Evolutionary conservation across 306 rosid species (phyloP).

Genomic region (Nissolia schottii): DNA sequence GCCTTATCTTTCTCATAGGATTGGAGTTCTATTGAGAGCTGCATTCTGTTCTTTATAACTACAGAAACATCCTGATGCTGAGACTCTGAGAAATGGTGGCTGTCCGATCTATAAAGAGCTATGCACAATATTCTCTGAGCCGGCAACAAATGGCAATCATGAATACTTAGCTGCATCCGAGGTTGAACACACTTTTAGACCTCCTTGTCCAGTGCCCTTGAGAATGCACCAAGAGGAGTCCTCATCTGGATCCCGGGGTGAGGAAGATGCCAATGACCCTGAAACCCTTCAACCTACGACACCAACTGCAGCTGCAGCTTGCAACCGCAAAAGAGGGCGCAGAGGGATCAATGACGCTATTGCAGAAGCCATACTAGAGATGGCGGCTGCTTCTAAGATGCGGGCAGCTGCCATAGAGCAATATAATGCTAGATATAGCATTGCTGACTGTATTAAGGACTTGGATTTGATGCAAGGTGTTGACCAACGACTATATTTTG

Average conservation of each 20-base stretch:
- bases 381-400: slow-evolving; percentile 76
- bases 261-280: slow-evolving; percentile 38
- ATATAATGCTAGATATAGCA: slow-evolving; percentile 41
- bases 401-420: slow-evolving; percentile 56
- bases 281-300: slow-evolving; percentile 40
- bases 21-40: slow-evolving; percentile 6
- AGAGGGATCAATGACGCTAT: slow-evolving; percentile 60
- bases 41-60: slow-evolving; percentile 10
- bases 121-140: slow-evolving; percentile 62
- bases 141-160: slow-evolving; percentile 46
- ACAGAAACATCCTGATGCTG: slow-evolving; percentile 76
- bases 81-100: slow-evolving; percentile 49
- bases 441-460: slow-evolving; percentile 62
- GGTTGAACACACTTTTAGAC: slow-evolving; percentile 27
- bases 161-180: slow-evolving; percentile 35
- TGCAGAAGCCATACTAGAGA: slow-evolving; percentile 68
- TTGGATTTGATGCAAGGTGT: slow-evolving; percentile 59
- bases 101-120: slow-evolving; percentile 72
- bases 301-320: slow-evolving; percentile 28
- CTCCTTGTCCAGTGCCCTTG: slow-evolving; percentile 34
- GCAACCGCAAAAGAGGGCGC: slow-evolving; percentile 61
- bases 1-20: background rate
- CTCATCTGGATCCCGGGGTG: slow-evolving; percentile 54
- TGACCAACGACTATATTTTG: slow-evolving; percentile 55
- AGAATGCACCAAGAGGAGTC: slow-evolving; percentile 35